These are phyloP conservation scores for Syzygium oleosum DNA, from an alignment of 345 rosid species.

Conservation along the genomic window DNA sequence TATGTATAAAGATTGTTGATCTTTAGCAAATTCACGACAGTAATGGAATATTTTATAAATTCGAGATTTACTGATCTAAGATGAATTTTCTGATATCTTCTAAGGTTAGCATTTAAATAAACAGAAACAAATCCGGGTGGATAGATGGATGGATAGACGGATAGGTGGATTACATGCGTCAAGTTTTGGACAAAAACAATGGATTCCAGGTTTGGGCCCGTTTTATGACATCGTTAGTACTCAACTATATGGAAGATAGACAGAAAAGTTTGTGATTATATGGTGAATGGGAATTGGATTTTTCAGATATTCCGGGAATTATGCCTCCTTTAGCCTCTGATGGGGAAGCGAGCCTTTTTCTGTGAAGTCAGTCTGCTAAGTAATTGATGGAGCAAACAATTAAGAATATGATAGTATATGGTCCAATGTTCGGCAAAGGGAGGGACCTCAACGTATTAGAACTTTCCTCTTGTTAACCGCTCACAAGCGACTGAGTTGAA, in stretches of 20 bases:
- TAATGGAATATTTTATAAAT: background rate
- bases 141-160: background rate
- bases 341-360: background rate
- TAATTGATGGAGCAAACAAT: background rate
- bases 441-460: background rate
- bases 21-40: too few species aligned
- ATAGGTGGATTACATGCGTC: background rate
- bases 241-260: background rate
- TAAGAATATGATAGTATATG: background rate
- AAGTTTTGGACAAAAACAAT: background rate
- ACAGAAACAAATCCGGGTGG: background rate
- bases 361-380: background rate
- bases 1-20: background rate
- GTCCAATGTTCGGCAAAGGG: background rate
- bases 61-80: background rate
- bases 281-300: background rate
- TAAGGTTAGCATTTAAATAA: background rate
- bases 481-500: background rate
- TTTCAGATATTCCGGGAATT: background rate
- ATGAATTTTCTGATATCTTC: background rate
- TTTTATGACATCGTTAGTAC: background rate
- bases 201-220: background rate
- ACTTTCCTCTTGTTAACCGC: background rate
- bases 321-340: background rate
- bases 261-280: background rate